Evolutionary conservation across 768 basidiomycete species (phyloP), one percentile per base, ranked within the genome.

Genomic region (Pleurotus sapidus): DNA sequence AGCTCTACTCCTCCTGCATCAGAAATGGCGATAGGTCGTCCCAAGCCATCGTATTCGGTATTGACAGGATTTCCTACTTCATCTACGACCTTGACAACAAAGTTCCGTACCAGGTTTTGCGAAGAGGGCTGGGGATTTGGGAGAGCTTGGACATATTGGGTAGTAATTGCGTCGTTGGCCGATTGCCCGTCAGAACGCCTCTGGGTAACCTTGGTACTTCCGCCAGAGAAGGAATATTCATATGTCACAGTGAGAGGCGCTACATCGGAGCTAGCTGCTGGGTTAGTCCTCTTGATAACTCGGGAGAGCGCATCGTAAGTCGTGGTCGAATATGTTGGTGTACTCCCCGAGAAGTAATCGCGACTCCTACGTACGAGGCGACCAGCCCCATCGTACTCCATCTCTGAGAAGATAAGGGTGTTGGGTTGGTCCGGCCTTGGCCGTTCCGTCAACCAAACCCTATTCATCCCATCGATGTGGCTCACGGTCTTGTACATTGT

Each of bases 321-420:
- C 12, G 39, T 20, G 4, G 51, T 54, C 2, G 51, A 37, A 25
- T 54, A 54, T 5, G 39, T 18, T 6, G 51, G 51, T 9, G 18
- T 40, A 39, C 20, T 38, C 5, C 51, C 51, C 17, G 51, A 15
- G 39, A 54, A 54, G 51, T 54, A 54, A n/a, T 54, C 51, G 14
- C 51, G 51, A 5, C 17, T 15, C 8, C 24, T 40, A 39, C 27
- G 51, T 14, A 39, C 42, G 37, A 54, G 39, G 2, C 51, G 34
- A 20, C 51, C 51, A 1, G 51, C 51, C 7, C 51, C 51, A 42
- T 54, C 51, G 17, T 40, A 54, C 51, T 54, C 23, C n/a, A 38
- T 18, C 24, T 54, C 51, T 5, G 51, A 54, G 39, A 40, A 27
- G 12, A 54, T 54, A 15, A 38, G 39, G 4, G 18, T 17, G 7